A percentile compares a stretch with the other conserved stretches of the same genome.
phyloP scores from a whole-genome alignment of 2,329 filamentous ascomycete genomes.

The Neurospora crassa region DNA sequence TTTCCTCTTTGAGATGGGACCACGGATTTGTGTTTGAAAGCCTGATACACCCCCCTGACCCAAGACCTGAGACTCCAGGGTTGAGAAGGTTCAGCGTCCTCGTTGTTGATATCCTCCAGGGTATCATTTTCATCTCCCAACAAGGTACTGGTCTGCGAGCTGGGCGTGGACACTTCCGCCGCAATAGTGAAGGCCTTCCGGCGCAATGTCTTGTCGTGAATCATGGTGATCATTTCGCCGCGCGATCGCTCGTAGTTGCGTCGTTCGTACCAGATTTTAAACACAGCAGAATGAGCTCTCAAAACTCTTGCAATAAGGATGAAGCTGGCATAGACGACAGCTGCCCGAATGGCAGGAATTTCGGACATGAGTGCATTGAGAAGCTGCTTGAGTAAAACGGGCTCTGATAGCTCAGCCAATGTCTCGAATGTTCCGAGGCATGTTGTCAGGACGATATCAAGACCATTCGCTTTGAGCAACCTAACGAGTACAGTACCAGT shows the following conservation, averaged over 20 bases:
- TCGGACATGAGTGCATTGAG: slow-evolving; percentile 55
- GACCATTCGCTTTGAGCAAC: slow-evolving; percentile 64
- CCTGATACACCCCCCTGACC: slow-evolving; percentile 7
- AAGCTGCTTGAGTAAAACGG: slow-evolving; percentile 63
- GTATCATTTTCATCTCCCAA: slow-evolving; percentile 5
- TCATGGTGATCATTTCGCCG: slow-evolving; percentile 78
- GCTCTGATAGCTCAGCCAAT: slow-evolving; percentile 43
- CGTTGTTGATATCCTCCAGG: slow-evolving; percentile 1
- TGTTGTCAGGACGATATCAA: slow-evolving; percentile 65
- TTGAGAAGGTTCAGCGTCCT: neutral
- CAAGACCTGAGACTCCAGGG: slow-evolving; percentile 9
- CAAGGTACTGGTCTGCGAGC: slow-evolving; percentile 7
- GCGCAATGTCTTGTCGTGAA: slow-evolving; percentile 68
- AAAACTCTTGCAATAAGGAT: slow-evolving; percentile 52
- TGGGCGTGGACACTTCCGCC: slow-evolving; percentile 4
- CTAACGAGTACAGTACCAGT: slow-evolving; percentile 62
- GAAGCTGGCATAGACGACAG: slow-evolving; percentile 55
- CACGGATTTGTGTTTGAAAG: slow-evolving; percentile 28
- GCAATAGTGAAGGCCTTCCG: slow-evolving; percentile 45
- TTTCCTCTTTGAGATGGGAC: slow-evolving; percentile 9
- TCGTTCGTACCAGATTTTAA: slow-evolving; percentile 73
- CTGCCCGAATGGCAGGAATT: slow-evolving; percentile 38
- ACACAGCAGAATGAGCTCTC: slow-evolving; percentile 55
- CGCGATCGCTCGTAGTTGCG: slow-evolving; percentile 75
- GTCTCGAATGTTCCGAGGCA: slow-evolving; percentile 55